phyloP scores from a whole-genome alignment of 305 asterid species.

The Plantago rigida region DNA sequence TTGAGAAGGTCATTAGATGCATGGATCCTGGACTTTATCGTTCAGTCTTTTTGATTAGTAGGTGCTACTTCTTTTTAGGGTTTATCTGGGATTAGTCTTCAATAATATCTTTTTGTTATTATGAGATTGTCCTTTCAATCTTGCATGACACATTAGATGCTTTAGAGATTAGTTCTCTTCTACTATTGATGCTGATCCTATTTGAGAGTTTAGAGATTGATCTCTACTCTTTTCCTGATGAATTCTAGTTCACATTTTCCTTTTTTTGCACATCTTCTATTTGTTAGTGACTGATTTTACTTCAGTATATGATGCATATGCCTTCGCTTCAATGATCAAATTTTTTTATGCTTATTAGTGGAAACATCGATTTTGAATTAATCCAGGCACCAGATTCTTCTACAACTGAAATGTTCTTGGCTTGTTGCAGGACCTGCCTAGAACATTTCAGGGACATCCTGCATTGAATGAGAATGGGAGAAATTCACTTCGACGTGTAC shows the following conservation, averaged over 20 bases:
- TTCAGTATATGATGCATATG: constrained; percentile 5
- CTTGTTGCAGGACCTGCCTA: constrained; percentile 68
- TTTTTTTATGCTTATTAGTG: constrained; percentile 2
- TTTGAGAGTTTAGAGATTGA: no score
- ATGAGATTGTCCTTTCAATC: constrained; percentile 21
- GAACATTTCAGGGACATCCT: constrained; percentile 98
- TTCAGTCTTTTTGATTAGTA: constrained; percentile 75
- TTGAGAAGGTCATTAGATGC: constrained; percentile 99
- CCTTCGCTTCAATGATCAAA: constrained; percentile 14
- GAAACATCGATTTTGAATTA: constrained; percentile 18
- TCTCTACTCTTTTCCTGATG: no score
- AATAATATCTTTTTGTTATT: constrained; percentile 34
- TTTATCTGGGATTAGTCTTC: constrained; percentile 44
- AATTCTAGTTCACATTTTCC: no score
- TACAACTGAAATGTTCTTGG: constrained; percentile 28
- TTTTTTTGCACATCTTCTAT: no score
- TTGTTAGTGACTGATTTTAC: constrained; percentile 7
- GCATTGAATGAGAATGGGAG: constrained; percentile 85
- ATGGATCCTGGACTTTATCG: constrained; percentile 88
- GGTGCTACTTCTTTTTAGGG: constrained; percentile 94
- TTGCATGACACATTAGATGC: neutral
- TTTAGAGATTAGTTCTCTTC: no score
- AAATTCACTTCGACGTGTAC: constrained; percentile 78
- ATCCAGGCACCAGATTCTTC: constrained; percentile 15
- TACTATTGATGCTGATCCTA: no score